Conservation (phyloP, 2,329 filamentous ascomycete genomes). For the Botrytis fabae region DNA sequence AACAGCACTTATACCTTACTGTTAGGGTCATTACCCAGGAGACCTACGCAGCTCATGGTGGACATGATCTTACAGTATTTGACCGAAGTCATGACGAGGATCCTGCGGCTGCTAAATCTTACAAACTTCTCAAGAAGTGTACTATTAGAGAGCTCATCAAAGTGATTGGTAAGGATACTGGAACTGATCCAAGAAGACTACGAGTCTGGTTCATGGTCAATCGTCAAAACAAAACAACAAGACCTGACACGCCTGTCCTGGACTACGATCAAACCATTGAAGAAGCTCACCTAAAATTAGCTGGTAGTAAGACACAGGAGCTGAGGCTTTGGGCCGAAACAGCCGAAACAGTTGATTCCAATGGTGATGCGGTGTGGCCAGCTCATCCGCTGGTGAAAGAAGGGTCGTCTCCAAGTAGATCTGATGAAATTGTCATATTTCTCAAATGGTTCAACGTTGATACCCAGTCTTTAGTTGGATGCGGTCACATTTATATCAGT, state of each 20-base stretch:
- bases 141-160: slow-evolving; percentile 73
- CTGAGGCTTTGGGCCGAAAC: slow-evolving; percentile 88
- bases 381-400: slow-evolving; percentile 59
- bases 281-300: slow-evolving; percentile 66
- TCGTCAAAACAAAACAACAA: slow-evolving; percentile 92
- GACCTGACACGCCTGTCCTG: slow-evolving; percentile 83
- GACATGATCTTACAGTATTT: slow-evolving; percentile 77
- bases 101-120: slow-evolving; percentile 67
- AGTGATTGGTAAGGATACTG: slow-evolving; percentile 69
- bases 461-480: slow-evolving; percentile 70
- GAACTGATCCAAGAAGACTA: slow-evolving; percentile 66
- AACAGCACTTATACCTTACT: slow-evolving; percentile 89
- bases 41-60: slow-evolving; percentile 77
- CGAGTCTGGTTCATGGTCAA: slow-evolving; percentile 98
- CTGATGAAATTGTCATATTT: slow-evolving; percentile 76
- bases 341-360: slow-evolving; percentile 62
- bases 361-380: slow-evolving; percentile 73
- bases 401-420: slow-evolving; percentile 54
- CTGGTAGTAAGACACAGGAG: slow-evolving; percentile 63
- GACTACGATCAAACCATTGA: slow-evolving; percentile 76
- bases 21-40: slow-evolving; percentile 79
- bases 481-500: slow-evolving; percentile 82
- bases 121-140: slow-evolving; percentile 73
- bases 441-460: slow-evolving; percentile 88
- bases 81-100: slow-evolving; percentile 59